A percentile compares a stretch with the other conserved stretches of the same genome.
Conservation (phyloP, 1,139 yeast genomes). For the Blastobotrys persicus region DNA sequence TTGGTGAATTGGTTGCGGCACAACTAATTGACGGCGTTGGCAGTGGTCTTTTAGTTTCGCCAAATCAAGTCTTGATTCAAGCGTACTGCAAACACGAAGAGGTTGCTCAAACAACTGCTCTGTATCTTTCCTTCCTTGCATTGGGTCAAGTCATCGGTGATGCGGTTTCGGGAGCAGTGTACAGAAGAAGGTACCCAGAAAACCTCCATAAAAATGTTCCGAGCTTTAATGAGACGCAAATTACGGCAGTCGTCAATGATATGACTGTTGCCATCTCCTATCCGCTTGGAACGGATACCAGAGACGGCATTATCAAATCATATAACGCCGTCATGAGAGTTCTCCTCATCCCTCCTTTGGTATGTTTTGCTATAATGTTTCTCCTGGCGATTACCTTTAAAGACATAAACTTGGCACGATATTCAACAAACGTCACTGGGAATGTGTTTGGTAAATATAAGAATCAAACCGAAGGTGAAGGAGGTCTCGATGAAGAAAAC, state of each 20-base stretch:
- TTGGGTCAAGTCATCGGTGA: slow-evolving; percentile 24
- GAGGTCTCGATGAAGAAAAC: not conserved
- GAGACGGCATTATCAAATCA: slow-evolving; percentile 17
- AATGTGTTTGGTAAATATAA: slow-evolving; percentile 1
- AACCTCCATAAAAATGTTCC: slow-evolving; percentile 14
- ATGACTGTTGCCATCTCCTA: slow-evolving; percentile 17
- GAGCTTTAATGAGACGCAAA: slow-evolving; percentile 11
- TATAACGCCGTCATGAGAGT: slow-evolving; percentile 20
- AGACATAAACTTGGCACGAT: slow-evolving; percentile 14
- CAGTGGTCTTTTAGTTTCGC: slow-evolving; percentile 25
- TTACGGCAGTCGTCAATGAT: slow-evolving; percentile 17
- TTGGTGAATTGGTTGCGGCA: slow-evolving; percentile 20
- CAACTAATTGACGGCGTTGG: slow-evolving; percentile 27
- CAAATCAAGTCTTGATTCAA: slow-evolving; percentile 27
- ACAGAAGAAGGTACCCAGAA: slow-evolving; percentile 18
- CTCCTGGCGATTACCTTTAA: slow-evolving; percentile 15
- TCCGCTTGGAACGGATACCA: slow-evolving; percentile 18
- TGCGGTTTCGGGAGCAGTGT: slow-evolving; percentile 23
- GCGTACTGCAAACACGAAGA: slow-evolving; percentile 23
- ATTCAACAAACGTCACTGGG: not conserved
- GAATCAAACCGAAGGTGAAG: not conserved
- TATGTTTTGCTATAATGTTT: slow-evolving; percentile 18
- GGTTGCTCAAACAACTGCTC: slow-evolving; percentile 27
- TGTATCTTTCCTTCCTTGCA: slow-evolving; percentile 25
- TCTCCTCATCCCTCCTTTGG: slow-evolving; percentile 18